phyloP scores from a whole-genome alignment of 495 filamentous ascomycete genomes.

The Podospora pseudopauciseta region DNA sequence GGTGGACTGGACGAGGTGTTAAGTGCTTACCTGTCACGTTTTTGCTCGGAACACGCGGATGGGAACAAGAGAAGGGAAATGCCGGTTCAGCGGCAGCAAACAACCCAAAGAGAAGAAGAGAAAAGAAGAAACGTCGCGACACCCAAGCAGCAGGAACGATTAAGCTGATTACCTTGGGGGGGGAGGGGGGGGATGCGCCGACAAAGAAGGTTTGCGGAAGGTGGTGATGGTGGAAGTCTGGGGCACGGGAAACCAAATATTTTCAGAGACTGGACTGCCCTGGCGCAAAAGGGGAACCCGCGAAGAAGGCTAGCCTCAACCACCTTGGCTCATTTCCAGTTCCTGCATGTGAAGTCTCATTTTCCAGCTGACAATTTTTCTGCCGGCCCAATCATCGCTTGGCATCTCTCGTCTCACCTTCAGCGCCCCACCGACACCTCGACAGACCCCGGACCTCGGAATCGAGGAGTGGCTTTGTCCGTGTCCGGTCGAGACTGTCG shows the following conservation, averaged over 20 bases:
- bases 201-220: slow-evolving; percentile 14
- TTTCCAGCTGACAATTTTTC: slow-evolving; percentile 14
- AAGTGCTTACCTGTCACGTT: background rate
- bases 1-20: slow-evolving; percentile 5
- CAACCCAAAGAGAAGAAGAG: slow-evolving; percentile 7
- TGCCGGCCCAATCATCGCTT: slow-evolving; percentile 23
- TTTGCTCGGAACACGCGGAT: slow-evolving; percentile 1
- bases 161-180: slow-evolving; percentile 12
- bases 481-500: background rate
- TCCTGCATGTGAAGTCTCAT: slow-evolving; percentile 32
- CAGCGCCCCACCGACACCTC: background rate
- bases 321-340: slow-evolving; percentile 29
- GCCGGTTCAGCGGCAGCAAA: background rate
- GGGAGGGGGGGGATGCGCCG: background rate
- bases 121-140: slow-evolving; percentile 10
- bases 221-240: slow-evolving; percentile 9
- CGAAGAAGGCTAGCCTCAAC: slow-evolving; percentile 15
- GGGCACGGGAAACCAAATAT: slow-evolving; percentile 18
- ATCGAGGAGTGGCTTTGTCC: slow-evolving; percentile 7
- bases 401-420: slow-evolving; percentile 6
- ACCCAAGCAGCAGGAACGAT: slow-evolving; percentile 13
- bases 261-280: slow-evolving; percentile 13
- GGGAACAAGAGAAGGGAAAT: background rate
- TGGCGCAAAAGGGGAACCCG: slow-evolving; percentile 25
- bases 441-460: slow-evolving; percentile 16